Percentiles rank a stretch among this genome's conserved stretches.
Evolutionary conservation across 768 basidiomycete species (phyloP).

Genomic region (Auricularia auricula-judae): DNA sequence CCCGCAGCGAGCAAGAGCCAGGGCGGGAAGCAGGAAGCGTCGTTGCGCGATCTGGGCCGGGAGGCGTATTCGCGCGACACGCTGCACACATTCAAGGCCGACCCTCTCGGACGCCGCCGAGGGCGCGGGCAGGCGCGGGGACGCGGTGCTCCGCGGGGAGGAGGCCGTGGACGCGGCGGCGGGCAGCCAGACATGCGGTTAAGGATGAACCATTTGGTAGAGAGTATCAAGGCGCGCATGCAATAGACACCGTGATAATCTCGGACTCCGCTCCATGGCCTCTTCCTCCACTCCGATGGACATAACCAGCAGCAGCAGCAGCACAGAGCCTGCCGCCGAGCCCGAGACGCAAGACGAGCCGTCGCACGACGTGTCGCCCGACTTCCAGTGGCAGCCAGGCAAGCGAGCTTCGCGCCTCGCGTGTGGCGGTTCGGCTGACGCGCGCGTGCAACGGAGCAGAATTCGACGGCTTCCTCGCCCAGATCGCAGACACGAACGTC

Average conservation of each 20-base stretch:
- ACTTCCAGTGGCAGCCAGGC: conserved; percentile 47
- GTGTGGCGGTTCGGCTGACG: neutral
- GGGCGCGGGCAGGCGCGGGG: conserved; percentile 1
- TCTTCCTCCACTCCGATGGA: neutral
- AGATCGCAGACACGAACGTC: conserved; percentile 53
- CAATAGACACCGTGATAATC: neutral
- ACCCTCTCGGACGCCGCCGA: conserved; percentile 25
- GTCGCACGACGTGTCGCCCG: neutral
- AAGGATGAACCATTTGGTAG: conserved; percentile 78
- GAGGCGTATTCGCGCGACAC: conserved; percentile 51
- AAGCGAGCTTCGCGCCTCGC: conserved; percentile 2
- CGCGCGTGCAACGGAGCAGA: conserved; percentile 26
- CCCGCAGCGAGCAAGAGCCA: conserved; percentile 9
- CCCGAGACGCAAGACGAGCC: neutral
- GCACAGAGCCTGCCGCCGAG: too few species aligned
- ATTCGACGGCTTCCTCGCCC: conserved; percentile 45
- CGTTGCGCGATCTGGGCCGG: conserved; percentile 49
- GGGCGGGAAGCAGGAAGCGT: conserved; percentile 9
- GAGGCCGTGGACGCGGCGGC: conserved; percentile 6
- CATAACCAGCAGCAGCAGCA: neutral
- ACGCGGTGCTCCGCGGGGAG: conserved; percentile 3
- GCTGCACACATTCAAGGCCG: conserved; percentile 47
- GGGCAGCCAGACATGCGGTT: conserved; percentile 72
- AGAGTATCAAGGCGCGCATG: conserved; percentile 51
- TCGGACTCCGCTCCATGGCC: neutral